These are phyloP conservation scores for Nemania sp. DNA, from an alignment of 2,329 filamentous ascomycete species.

Conservation along the genomic window DNA sequence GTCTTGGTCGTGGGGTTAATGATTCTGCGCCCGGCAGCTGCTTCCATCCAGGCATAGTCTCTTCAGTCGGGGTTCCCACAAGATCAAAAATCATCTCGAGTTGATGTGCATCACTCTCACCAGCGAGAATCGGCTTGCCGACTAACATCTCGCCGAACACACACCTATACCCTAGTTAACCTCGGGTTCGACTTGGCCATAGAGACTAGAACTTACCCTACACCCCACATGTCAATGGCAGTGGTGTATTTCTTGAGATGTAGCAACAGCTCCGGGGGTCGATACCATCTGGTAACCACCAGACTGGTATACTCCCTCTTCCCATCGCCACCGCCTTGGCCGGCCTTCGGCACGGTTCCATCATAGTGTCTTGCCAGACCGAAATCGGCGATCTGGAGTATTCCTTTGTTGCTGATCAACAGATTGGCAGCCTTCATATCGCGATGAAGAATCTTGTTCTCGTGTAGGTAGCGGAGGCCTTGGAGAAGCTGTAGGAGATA, in stretches of 20 bases:
- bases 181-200: conserved; percentile 4
- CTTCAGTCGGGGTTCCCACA: conserved; percentile 85
- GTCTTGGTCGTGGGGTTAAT: conserved; percentile 64
- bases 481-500: conserved; percentile 94
- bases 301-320: conserved; percentile 92
- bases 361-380: conserved; percentile 93
- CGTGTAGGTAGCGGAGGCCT: conserved; percentile 87
- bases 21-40: conserved; percentile 79
- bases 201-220: conserved; percentile 66
- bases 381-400: conserved; percentile 96
- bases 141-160: conserved; percentile 98
- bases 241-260: conserved; percentile 92
- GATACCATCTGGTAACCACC: conserved; percentile 96
- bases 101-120: conserved; percentile 87
- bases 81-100: conserved; percentile 93
- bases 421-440: conserved; percentile 99
- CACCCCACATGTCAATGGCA: conserved; percentile 97
- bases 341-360: conserved; percentile 75
- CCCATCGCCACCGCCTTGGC: conserved; percentile 81
- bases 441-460: conserved; percentile 86
- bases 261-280: conserved; percentile 88
- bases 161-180: conserved; percentile 61
- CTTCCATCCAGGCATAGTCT: conserved; percentile 92
- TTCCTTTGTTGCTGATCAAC: conserved; percentile 90
- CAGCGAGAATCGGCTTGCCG: conserved; percentile 88